A percentile compares a stretch with the other conserved stretches of the same genome.
These are phyloP conservation scores for Dendryphion nanum DNA, from an alignment of 2,329 filamentous ascomycete genomes.

Conservation along the genomic window DNA sequence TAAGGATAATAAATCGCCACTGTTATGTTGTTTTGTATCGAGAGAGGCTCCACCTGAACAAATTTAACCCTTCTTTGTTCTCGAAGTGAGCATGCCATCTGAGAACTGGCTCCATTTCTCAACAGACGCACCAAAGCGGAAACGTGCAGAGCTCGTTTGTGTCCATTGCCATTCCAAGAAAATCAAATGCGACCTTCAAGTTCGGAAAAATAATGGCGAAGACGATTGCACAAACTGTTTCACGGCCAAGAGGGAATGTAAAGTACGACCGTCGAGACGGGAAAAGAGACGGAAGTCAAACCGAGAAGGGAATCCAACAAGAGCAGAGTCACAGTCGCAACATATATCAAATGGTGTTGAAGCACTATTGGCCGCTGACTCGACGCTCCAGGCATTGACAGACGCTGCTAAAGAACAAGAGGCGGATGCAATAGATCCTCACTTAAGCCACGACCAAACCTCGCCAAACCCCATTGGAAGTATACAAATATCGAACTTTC, in stretches of 20 bases:
- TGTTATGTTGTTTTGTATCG: too few relatives aligned
- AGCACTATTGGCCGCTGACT: slow-evolving; percentile 11
- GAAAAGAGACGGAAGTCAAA: slow-evolving; percentile 11
- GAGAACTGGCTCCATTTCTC: slow-evolving; percentile 19
- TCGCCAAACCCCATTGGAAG: slow-evolving; percentile 8
- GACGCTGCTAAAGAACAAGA: slow-evolving; percentile 3
- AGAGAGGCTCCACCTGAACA: too few relatives aligned
- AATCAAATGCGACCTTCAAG: slow-evolving; percentile 19
- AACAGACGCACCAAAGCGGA: slow-evolving; percentile 11
- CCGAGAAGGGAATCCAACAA: background rate
- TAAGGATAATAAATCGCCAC: too few relatives aligned
- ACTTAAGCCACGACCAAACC: too few relatives aligned
- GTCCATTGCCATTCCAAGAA: slow-evolving; percentile 18
- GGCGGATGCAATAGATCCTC: too few relatives aligned
- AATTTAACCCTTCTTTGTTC: too few relatives aligned
- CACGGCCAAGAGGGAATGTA: slow-evolving; percentile 9
- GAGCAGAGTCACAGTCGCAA: background rate
- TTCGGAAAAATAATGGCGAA: slow-evolving; percentile 8
- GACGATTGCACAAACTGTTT: slow-evolving; percentile 15
- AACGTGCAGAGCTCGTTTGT: slow-evolving; percentile 20
- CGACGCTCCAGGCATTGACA: slow-evolving; percentile 9
- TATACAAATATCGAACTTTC: slow-evolving; percentile 3
- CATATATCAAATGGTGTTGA: slow-evolving; percentile 10
- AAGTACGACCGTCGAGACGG: slow-evolving; percentile 14
- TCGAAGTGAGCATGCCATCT: too few relatives aligned